Evolutionary conservation across 306 rosid species (phyloP), one percentile per base, ranked within the genome.

Genomic region (Glycine soja): DNA sequence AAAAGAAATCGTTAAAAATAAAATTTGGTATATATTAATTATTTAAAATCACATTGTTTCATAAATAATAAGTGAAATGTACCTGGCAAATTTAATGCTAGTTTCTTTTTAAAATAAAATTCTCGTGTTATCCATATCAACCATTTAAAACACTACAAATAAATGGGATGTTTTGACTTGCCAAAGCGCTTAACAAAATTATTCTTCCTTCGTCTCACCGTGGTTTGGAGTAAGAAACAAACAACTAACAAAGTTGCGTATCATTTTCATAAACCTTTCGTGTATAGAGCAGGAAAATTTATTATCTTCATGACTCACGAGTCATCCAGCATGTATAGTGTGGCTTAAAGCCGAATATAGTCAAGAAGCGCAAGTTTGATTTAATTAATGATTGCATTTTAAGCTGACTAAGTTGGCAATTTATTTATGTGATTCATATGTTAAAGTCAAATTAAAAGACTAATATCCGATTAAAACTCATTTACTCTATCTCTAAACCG

Each of bases 331-430:
- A 24, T 19, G 13, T 14, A 14, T 30, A 18, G 19, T 16, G 69
- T 58, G 71, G 72, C 80, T 76, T 47, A 46, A 45, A 46, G 47
- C 46, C 19, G 71, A 42, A 50, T 32, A 11, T 9, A 74, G 30
- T 53, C 61, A 65, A 24, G 30, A 38, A n/a, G 16, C 3, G 48
- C 40, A 63, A 19, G 7, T 36, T 24, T 46, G 24, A 72, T 16
- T 46, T 46, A 46, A 46, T 48, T 40, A 78, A 59, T 78, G 6
- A 59, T 63, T 70, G 65, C 58, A 54, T 68, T 36, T 70, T 69
- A 65, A 74, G 80, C 84, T 54, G 79, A 82, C 80, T 71, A 84
- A 65, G 54, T 51, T 81, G 80, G 77, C 79, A 7, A 47, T 74
- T 81, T 47, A 69, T 8, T 84, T 58, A 34, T 59, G 8, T 36